phyloP scores from a whole-genome alignment of 345 rosid genomes.

The Anastatica hierochuntica region DNA sequence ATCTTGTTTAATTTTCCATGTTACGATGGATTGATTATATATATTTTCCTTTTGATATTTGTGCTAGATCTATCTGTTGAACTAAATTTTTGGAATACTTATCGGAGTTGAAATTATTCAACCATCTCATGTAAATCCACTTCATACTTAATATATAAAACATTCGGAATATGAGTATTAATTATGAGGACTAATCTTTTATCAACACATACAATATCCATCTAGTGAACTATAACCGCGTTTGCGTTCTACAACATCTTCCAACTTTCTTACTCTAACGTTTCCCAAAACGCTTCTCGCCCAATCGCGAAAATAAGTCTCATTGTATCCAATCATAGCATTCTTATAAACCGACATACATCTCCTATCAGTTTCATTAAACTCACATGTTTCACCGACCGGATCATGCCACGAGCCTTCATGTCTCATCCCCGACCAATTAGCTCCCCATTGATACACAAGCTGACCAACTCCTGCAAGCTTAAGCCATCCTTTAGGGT shows the following conservation, averaged over 20 bases:
- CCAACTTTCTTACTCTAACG: conserved; percentile 26
- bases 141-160: no score
- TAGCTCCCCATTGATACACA: conserved; percentile 60
- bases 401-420: conserved; percentile 75
- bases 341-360: conserved; percentile 64
- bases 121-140: no score
- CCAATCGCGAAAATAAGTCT: conserved; percentile 46
- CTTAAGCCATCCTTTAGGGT: conserved; percentile 65
- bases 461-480: conserved; percentile 70
- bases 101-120: no score
- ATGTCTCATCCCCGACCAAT: conserved; percentile 76
- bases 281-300: conserved; percentile 36
- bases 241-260: not conserved
- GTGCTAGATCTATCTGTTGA: no score
- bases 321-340: conserved; percentile 46
- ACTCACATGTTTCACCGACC: conserved; percentile 43
- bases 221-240: no score
- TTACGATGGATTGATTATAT: no score
- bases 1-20: no score
- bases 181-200: no score
- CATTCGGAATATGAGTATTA: no score
- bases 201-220: no score
- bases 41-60: no score
- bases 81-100: no score
- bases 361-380: conserved; percentile 43